phyloP scores from a whole-genome alignment of 768 basidiomycete genomes.

The Antrodiella citrinella region DNA sequence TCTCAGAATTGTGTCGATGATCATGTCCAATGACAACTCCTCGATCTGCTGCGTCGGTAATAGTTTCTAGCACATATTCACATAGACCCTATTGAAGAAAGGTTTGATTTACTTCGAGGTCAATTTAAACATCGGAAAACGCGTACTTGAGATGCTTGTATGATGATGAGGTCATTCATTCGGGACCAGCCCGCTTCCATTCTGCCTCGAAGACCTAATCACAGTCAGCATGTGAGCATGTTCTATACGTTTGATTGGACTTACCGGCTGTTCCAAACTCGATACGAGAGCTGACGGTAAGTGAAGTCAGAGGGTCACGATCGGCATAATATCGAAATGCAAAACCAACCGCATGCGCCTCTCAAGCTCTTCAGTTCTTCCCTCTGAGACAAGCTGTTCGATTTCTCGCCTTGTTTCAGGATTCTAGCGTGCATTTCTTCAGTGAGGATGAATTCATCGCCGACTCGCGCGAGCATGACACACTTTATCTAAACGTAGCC shows the following conservation, averaged over 20 bases:
- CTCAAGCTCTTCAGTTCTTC: slow-evolving; percentile 41
- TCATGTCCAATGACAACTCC: slow-evolving; percentile 85
- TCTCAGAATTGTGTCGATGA: slow-evolving; percentile 72
- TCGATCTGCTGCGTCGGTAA: slow-evolving; percentile 42
- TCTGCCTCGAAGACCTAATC: slow-evolving; percentile 58
- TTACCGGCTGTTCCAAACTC: slow-evolving; percentile 84
- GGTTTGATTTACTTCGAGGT: background rate
- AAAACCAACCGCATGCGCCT: slow-evolving; percentile 43
- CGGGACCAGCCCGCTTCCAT: slow-evolving; percentile 91
- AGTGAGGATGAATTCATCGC: background rate
- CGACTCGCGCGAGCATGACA: no score
- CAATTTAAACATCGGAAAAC: background rate
- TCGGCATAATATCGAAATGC: background rate
- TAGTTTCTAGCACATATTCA: slow-evolving; percentile 52
- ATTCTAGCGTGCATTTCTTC: no score
- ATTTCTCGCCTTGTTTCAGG: slow-evolving; percentile 24
- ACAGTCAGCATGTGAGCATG: no score
- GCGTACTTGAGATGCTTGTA: slow-evolving; percentile 72
- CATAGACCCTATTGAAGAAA: slow-evolving; percentile 55
- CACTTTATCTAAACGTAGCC: slow-evolving; percentile 43
- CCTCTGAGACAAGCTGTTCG: slow-evolving; percentile 33
- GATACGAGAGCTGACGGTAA: slow-evolving; percentile 48
- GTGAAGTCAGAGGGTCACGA: background rate
- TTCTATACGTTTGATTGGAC: slow-evolving; percentile 5
- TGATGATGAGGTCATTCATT: slow-evolving; percentile 83